Percentiles rank a stretch among this genome's conserved stretches.
These are phyloP conservation scores for Ligustrum vulgare DNA, from an alignment of 257 asterid species.

Conservation along the genomic window DNA sequence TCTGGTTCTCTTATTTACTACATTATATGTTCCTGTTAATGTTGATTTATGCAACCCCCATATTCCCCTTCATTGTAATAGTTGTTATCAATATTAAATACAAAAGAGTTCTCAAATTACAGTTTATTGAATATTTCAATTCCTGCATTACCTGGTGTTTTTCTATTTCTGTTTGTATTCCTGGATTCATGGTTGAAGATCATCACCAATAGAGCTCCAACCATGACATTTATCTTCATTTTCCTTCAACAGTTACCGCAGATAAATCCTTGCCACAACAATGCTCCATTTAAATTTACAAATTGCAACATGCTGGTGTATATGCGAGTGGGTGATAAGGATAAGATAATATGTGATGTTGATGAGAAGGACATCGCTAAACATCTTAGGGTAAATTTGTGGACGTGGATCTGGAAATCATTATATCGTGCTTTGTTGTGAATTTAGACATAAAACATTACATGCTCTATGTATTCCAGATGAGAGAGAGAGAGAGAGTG, in stretches of 20 bases:
- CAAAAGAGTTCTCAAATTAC: too few species aligned
- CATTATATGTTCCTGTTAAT: too few species aligned
- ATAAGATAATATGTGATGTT: slow-evolving; percentile 91
- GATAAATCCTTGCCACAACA: slow-evolving; percentile 95
- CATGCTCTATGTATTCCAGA: slow-evolving; percentile 45
- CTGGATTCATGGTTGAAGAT: too few species aligned
- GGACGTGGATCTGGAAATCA: slow-evolving; percentile 15
- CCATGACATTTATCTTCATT: slow-evolving; percentile 22
- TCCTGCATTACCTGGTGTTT: too few species aligned
- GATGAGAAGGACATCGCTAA: slow-evolving; percentile 99
- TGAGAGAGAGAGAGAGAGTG: slow-evolving; percentile 84
- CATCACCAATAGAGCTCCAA: too few species aligned
- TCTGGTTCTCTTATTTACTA: too few species aligned
- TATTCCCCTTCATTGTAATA: too few species aligned
- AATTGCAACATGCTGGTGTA: slow-evolving; percentile 99
- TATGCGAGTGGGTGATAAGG: slow-evolving; percentile 94
- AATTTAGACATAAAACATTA: slow-evolving; percentile 23
- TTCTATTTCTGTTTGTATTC: too few species aligned
- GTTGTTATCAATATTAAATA: too few species aligned
- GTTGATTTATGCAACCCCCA: too few species aligned
- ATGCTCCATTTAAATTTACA: slow-evolving; percentile 89
- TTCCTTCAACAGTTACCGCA: slow-evolving; percentile 68
- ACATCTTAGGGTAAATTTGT: slow-evolving; percentile 77
- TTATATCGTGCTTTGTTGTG: slow-evolving; percentile 7
- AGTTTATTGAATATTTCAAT: too few species aligned